A percentile compares a stretch with the other conserved stretches of the same genome.
phyloP scores from a whole-genome alignment of 805 yeast species.

The Zygotorulaspora chibaensis region DNA sequence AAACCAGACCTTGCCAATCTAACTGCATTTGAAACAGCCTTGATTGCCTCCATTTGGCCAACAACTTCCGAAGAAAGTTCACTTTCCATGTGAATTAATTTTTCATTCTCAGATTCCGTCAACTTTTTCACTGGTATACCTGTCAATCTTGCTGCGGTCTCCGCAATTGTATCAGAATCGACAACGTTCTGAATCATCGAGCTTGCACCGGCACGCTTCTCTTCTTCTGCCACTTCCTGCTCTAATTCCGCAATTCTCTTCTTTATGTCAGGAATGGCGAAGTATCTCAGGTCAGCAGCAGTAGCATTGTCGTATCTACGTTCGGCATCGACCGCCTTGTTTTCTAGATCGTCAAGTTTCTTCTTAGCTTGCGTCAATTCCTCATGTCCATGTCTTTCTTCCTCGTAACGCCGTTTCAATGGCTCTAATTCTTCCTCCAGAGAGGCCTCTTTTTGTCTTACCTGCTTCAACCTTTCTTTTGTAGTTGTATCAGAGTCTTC shows the following conservation, averaged over 20 bases:
- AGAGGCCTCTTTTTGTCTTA: conserved; percentile 73
- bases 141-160: conserved; percentile 92
- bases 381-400: conserved; percentile 88
- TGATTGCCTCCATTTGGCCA: conserved; percentile 94
- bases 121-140: conserved; percentile 95
- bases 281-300: conserved; percentile 93
- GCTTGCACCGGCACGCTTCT: conserved; percentile 52
- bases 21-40: conserved; percentile 92
- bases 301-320: conserved; percentile 92
- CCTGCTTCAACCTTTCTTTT: conserved; percentile 77
- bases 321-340: conserved; percentile 93
- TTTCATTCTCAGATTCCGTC: conserved; percentile 91
- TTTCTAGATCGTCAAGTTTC: conserved; percentile 86
- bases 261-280: conserved; percentile 92
- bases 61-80: conserved; percentile 80
- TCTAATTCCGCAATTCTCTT: conserved; percentile 74
- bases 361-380: conserved; percentile 85
- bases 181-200: conserved; percentile 84
- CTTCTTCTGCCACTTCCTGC: conserved; percentile 71
- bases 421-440: conserved; percentile 84
- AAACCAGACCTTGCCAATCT: conserved; percentile 91
- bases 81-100: conserved; percentile 90
- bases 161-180: conserved; percentile 88
- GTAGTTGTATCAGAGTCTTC: conserved; percentile 78
- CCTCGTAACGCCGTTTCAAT: conserved; percentile 73